Percentiles rank a stretch among this genome's conserved stretches.
These are phyloP conservation scores for Tilletia indica DNA, from an alignment of 1,284 basidiomycete genomes.

Conservation along the genomic window DNA sequence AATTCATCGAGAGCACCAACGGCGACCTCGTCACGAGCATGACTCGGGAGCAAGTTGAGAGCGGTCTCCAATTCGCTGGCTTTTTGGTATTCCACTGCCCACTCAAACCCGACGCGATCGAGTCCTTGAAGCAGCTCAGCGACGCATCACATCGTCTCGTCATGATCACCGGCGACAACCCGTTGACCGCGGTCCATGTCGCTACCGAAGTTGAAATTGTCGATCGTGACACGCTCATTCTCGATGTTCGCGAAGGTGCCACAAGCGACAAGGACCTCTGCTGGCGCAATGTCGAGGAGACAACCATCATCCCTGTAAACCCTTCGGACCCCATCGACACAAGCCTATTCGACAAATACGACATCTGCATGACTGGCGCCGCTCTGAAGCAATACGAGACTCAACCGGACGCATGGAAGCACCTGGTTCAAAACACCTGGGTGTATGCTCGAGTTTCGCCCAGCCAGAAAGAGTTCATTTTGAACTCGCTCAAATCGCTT, in stretches of 20 bases:
- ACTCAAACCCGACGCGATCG: conserved; percentile 52
- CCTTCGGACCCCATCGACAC: conserved; percentile 43
- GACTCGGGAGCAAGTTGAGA: conserved; percentile 48
- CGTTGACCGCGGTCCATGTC: conserved; percentile 53
- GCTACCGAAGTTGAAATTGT: conserved; percentile 55
- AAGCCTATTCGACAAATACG: conserved; percentile 50
- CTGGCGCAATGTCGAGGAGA: conserved; percentile 49
- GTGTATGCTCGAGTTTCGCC: conserved; percentile 55
- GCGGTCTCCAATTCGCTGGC: conserved; percentile 46
- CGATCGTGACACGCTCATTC: conserved; percentile 49
- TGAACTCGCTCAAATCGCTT: conserved; percentile 49
- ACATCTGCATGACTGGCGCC: conserved; percentile 54
- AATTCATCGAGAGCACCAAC: conserved; percentile 40
- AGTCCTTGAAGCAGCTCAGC: conserved; percentile 47
- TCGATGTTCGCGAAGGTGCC: conserved; percentile 47
- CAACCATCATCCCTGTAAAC: conserved; percentile 41
- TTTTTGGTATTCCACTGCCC: conserved; percentile 56
- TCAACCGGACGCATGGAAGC: conserved; percentile 39
- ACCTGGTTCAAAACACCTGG: conserved; percentile 52
- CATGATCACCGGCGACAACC: conserved; percentile 57
- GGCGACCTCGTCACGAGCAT: conserved; percentile 34
- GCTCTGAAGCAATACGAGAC: conserved; percentile 50
- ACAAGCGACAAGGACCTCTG: conserved; percentile 41
- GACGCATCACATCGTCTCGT: conserved; percentile 55
- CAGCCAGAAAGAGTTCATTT: conserved; percentile 53